These are phyloP conservation scores for Phaeoacremonium minimum DNA, from an alignment of 2,329 filamentous ascomycete species.

Conservation along the genomic window DNA sequence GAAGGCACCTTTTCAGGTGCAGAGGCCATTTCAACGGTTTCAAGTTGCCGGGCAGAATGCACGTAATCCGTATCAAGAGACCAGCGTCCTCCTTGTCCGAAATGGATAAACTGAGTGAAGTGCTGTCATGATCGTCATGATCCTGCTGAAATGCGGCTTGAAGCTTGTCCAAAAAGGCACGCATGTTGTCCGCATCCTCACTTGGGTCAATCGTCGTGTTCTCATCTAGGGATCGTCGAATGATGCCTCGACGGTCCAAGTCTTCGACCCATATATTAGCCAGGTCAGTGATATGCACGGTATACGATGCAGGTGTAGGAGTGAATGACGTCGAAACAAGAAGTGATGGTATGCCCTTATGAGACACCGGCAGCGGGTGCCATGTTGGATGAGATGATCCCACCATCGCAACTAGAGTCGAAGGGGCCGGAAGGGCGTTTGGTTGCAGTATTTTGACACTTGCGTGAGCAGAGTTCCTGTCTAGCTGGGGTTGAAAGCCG, in stretches of 20 bases:
- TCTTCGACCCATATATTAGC: constrained; percentile 69
- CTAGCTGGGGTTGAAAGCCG: too few species aligned
- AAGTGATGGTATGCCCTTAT: constrained; percentile 50
- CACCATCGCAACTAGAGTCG: too few species aligned
- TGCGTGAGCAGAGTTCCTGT: too few species aligned
- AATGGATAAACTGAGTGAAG: constrained; percentile 36
- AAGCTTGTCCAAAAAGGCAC: constrained; percentile 62
- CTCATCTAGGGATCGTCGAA: constrained; percentile 55
- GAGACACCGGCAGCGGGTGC: constrained; percentile 41
- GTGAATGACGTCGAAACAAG: constrained; percentile 58
- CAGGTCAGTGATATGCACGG: constrained; percentile 65
- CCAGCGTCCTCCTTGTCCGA: constrained; percentile 30
- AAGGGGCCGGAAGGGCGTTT: too few species aligned
- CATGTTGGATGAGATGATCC: constrained; percentile 29
- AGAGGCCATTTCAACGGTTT: constrained; percentile 63
- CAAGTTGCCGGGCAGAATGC: constrained; percentile 58
- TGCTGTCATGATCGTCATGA: constrained; percentile 35
- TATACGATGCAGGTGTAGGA: constrained; percentile 47
- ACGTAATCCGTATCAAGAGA: constrained; percentile 51
- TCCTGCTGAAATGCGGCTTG: constrained; percentile 44
- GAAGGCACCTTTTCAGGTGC: constrained; percentile 41
- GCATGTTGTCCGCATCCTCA: constrained; percentile 63
- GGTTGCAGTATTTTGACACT: too few species aligned
- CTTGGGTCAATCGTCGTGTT: constrained; percentile 71
- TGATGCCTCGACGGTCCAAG: constrained; percentile 57